These are phyloP conservation scores for Raphidocelis subcapitata DNA, from an alignment of 139 green algal species.

Conservation along the genomic window DNA sequence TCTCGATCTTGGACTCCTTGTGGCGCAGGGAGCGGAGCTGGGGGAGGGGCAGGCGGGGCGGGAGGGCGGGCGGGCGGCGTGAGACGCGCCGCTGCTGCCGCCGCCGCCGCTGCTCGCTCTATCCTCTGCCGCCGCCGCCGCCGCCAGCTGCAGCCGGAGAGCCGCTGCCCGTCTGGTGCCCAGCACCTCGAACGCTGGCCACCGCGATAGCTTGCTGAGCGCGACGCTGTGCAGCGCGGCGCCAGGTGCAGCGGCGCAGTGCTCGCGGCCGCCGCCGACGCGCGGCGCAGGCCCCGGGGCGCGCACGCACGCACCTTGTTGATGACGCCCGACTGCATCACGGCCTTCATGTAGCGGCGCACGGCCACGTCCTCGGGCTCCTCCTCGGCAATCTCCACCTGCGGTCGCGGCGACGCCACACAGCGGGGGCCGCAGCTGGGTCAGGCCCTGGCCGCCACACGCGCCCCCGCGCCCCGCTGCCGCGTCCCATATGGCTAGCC, in stretches of 20 bases:
- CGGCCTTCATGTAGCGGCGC: constrained; percentile 57
- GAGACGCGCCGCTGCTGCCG: too few relatives aligned
- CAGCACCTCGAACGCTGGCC: too few relatives aligned
- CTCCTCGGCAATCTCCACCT: constrained; percentile 49
- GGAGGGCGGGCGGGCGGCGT: too few relatives aligned
- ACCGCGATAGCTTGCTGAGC: too few relatives aligned
- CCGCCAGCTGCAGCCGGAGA: neutral
- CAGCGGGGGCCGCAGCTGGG: neutral
- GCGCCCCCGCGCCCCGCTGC: too few relatives aligned
- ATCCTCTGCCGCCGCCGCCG: neutral
- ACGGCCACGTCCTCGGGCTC: constrained; percentile 63
- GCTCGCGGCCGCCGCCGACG: too few relatives aligned
- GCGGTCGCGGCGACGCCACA: neutral
- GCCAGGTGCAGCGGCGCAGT: neutral
- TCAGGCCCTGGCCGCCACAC: too few relatives aligned
- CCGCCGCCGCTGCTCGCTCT: neutral
- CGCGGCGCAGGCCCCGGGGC: too few relatives aligned
- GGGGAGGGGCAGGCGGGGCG: neutral
- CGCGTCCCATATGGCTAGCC: too few relatives aligned
- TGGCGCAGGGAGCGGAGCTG: constrained; percentile 45
- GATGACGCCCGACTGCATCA: constrained; percentile 51
- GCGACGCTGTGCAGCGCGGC: too few relatives aligned
- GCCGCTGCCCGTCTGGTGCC: neutral
- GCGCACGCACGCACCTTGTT: constrained; percentile 27
- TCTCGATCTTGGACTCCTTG: constrained; percentile 59